A percentile compares a stretch with the other conserved stretches of the same genome.
Conservation (phyloP, 768 basidiomycete genomes). For the Tylopilus sp. region DNA sequence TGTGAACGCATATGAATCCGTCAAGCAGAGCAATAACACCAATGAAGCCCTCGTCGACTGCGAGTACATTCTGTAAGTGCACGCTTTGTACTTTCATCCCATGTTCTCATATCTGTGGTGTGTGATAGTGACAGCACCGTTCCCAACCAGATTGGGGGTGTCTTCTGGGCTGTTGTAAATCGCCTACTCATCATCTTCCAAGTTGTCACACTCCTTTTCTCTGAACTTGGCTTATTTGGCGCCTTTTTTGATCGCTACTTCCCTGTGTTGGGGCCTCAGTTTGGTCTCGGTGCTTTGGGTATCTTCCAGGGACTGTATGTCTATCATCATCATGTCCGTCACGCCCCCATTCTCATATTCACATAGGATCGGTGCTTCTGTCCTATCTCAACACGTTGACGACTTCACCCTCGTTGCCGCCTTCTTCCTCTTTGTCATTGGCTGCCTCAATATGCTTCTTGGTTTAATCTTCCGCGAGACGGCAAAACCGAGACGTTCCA, state of each 20-base stretch:
- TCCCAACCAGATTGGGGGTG: constrained; percentile 86
- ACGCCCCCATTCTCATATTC: constrained; percentile 7
- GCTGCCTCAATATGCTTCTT: constrained; percentile 82
- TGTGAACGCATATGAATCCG: constrained; percentile 60
- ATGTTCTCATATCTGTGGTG: constrained; percentile 32
- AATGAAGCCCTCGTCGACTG: constrained; percentile 43
- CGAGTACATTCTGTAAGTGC: constrained; percentile 73
- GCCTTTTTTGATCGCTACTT: constrained; percentile 81
- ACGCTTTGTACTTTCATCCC: background rate
- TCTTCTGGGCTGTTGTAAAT: constrained; percentile 90
- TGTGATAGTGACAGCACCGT: constrained; percentile 66
- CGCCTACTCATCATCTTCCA: constrained; percentile 86
- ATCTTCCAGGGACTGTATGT: constrained; percentile 82
- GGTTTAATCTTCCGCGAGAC: constrained; percentile 69
- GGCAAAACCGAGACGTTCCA: constrained; percentile 58
- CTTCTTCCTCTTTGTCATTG: constrained; percentile 88
- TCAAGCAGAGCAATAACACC: constrained; percentile 31
- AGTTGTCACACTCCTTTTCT: constrained; percentile 72
- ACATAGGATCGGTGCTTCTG: constrained; percentile 60
- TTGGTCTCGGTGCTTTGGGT: constrained; percentile 85
- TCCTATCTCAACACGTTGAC: constrained; percentile 78
- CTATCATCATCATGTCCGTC: background rate
- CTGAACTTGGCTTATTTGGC: constrained; percentile 80
- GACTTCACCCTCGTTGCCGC: constrained; percentile 87
- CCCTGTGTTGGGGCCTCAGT: constrained; percentile 79